Evolutionary conservation across 345 rosid genomes (phyloP), one percentile per base, ranked within the genome.

Genomic region (Murraya koenigii): DNA sequence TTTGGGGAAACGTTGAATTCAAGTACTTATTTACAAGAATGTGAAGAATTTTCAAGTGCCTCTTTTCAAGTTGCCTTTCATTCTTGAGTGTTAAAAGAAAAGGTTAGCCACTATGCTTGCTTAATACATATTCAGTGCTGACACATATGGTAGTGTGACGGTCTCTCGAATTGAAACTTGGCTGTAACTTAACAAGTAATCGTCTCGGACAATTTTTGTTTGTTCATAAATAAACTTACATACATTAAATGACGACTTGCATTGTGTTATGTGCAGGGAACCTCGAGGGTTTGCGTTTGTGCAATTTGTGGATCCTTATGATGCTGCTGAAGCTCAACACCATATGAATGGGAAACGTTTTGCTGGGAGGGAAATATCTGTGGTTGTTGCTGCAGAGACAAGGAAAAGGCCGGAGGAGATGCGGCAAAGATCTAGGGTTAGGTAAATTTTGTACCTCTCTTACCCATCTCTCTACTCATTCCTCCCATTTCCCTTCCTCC

Each of bases 261-360:
- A 41, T 52, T 81, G 52, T 77, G 25, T 61, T 72, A 60, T 58
- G 39, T 85, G 80, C 85, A 96, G 99, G 84, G 85, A 91, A 83
- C 99, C 98, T 64, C 90, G 97, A 49, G 99, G 98, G 32, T 94
- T 96, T 92, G 99, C 97, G 15, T 96, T 96, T 88, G 97, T 96
- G 85, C 93, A 96, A 88, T 94, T 94, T 86, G 92, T 96, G 82
- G 98, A 96, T 84, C 81, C 94, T 26, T 87, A 84, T 82, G 99
- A 94, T 69, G 97, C 99, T 47, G 75, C 86, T 26, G 97, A 92
- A 83, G 99, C 98, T 79, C 98, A 92, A 77, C 88, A 88, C 75
- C 91, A 93, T 66, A 91, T 96, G 99, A 87, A 96, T 78, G 93
- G 98, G 55, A 89, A 91, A 75, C 81, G 82, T 14, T 89, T 94